phyloP scores from a whole-genome alignment of 345 rosid species.

The Hibiscus syriacus region DNA sequence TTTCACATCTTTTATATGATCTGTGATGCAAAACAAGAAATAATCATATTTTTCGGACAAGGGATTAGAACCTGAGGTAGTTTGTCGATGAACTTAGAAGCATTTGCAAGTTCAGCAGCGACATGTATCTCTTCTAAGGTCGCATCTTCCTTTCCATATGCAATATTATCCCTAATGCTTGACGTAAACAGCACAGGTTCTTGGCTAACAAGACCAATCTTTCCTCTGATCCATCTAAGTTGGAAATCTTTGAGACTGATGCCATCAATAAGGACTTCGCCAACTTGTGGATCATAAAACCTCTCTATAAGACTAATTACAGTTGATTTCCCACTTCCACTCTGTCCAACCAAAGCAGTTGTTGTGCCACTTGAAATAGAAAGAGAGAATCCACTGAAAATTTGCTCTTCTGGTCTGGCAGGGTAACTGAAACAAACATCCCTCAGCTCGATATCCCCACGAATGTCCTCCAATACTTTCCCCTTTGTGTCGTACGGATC shows the following conservation, averaged over 20 bases:
- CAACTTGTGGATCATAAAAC: slow-evolving; percentile 65
- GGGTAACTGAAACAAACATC: slow-evolving; percentile 72
- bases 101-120: slow-evolving; percentile 71
- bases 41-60: not conserved
- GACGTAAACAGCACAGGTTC: slow-evolving; percentile 68
- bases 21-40: not conserved
- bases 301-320: slow-evolving; percentile 68
- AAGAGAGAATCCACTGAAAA: slow-evolving; percentile 58
- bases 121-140: slow-evolving; percentile 52
- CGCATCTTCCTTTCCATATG: slow-evolving; percentile 66
- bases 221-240: slow-evolving; percentile 62
- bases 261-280: slow-evolving; percentile 58
- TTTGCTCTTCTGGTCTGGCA: slow-evolving; percentile 60
- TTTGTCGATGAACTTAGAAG: slow-evolving; percentile 63
- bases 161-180: slow-evolving; percentile 61
- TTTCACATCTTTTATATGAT: not conserved
- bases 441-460: slow-evolving; percentile 54
- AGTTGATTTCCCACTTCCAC: slow-evolving; percentile 84
- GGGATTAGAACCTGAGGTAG: slow-evolving; percentile 41
- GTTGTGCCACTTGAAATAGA: slow-evolving; percentile 55
- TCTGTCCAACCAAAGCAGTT: slow-evolving; percentile 78
- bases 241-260: slow-evolving; percentile 57
- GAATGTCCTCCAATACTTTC: slow-evolving; percentile 41
- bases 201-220: slow-evolving; percentile 73
- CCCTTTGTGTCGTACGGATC: slow-evolving; percentile 55